A percentile compares a stretch with the other conserved stretches of the same genome.
Evolutionary conservation across 176 grass and related monocot genomes (phyloP).

Genomic region (Pontederia paniculata): DNA sequence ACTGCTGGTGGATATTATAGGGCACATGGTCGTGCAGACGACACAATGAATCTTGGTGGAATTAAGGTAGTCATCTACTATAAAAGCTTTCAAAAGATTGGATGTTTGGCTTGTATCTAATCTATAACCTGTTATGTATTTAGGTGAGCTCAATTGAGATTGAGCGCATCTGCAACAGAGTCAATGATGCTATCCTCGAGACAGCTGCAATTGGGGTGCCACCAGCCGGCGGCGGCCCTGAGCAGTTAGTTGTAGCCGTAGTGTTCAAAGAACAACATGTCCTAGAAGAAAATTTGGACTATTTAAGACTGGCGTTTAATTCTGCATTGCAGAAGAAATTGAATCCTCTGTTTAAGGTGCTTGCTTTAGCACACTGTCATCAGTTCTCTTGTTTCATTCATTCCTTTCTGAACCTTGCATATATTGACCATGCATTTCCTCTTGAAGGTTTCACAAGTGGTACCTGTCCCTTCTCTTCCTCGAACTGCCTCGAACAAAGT

Average conservation of each 20-base stretch:
- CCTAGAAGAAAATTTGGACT: slow-evolving; percentile 35
- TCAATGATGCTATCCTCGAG: slow-evolving; percentile 55
- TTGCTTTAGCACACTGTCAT: not conserved
- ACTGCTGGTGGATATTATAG: slow-evolving; percentile 61
- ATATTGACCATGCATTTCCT: not conserved
- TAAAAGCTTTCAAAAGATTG: not conserved
- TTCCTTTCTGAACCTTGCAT: not conserved
- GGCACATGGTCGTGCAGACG: slow-evolving; percentile 85
- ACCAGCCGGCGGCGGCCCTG: slow-evolving; percentile 67
- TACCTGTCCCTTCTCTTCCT: slow-evolving; percentile 52
- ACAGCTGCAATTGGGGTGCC: slow-evolving; percentile 86
- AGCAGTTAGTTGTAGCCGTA: slow-evolving; percentile 64
- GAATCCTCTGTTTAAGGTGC: slow-evolving; percentile 91
- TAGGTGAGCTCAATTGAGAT: slow-evolving; percentile 95
- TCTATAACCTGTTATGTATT: not conserved
- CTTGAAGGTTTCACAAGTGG: slow-evolving; percentile 64
- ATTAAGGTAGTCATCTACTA: slow-evolving; percentile 56
- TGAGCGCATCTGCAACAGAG: slow-evolving; percentile 79
- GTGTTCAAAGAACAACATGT: slow-evolving; percentile 56
- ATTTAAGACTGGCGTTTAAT: slow-evolving; percentile 61
- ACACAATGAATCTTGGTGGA: slow-evolving; percentile 95
- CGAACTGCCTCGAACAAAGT: slow-evolving; percentile 93
- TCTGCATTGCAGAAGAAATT: slow-evolving; percentile 69
- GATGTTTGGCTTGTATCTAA: not conserved
- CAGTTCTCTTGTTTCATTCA: not conserved